Evolutionary conservation across 1,284 basidiomycete genomes (phyloP).

Genomic region (Ceratobasidium sp.): DNA sequence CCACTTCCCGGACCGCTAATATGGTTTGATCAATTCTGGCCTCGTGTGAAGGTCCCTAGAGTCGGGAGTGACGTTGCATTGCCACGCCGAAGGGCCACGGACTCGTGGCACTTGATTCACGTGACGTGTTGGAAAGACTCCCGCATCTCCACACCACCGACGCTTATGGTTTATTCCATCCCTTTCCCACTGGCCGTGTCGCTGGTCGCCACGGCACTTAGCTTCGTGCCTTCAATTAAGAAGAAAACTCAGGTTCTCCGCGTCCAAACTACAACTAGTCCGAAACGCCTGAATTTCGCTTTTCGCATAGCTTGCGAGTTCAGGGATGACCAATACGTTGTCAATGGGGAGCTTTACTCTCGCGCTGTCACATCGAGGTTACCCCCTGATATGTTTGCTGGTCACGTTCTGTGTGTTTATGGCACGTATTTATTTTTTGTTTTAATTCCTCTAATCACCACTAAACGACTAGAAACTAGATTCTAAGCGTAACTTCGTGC

Average conservation of each 20-base stretch:
- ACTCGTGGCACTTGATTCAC: no score
- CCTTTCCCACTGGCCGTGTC: conserved; percentile 1
- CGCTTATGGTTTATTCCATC: conserved; percentile 3
- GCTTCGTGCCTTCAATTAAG: neutral
- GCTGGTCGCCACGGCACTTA: neutral
- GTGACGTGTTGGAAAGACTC: no score
- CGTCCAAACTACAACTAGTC: neutral
- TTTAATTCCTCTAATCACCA: neutral
- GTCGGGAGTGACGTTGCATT: no score
- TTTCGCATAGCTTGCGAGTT: neutral
- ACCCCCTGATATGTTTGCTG: neutral
- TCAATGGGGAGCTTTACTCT: neutral
- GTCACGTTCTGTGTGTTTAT: conserved; percentile 3
- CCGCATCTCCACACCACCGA: no score
- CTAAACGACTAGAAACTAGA: neutral
- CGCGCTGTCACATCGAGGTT: neutral
- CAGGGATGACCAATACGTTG: neutral
- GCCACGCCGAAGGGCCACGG: no score
- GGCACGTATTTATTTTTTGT: neutral
- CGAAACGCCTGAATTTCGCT: neutral
- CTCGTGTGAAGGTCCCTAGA: no score
- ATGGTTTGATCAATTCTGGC: no score
- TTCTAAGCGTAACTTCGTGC: conserved; percentile 1
- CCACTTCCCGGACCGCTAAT: no score
- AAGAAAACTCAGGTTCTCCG: neutral